Evolutionary conservation across 352 stramenopile species (phyloP), one percentile per base, ranked within the genome.

Genomic region (Pythium apleroticum): DNA sequence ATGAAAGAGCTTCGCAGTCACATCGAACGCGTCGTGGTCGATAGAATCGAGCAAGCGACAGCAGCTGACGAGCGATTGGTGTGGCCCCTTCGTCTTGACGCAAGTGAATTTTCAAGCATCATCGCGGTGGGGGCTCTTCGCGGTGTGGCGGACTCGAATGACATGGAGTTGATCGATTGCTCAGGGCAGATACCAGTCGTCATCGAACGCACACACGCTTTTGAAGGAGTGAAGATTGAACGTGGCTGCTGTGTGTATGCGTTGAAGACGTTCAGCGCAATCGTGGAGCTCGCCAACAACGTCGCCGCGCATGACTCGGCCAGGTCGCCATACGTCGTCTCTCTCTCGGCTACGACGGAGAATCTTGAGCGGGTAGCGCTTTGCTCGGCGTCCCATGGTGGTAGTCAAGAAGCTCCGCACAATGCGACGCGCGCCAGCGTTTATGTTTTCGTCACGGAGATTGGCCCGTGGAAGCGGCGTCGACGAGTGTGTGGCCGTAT

Each of bases 371-470:
- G 66, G 9, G 22, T 65, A 5, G 33, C 48, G 1, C 15, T 73
- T 2, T 73, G 65, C 30, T 60, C 54, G 4, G 48, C 6, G 2
- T 25, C 27, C 30, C 24, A 49, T n/a, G 35, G 6, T 20, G 8
- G 5, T 19, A 37, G 33, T 19, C 2, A 10, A 57, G 1, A 28
- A 19, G 14, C 33, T 20, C 3, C n/a, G 15, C 52, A 8, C 25
- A 20, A 15, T 35, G n/a, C 33, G 7, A 27, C 15, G 12, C 31
- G 31, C 25, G 4, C 12, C 31, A 52, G 0, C 35, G 14, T 73
- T 1, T 11, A 69, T 1, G 45, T 73, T 24, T 73, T 69, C 27
- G 41, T 73, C 25, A 73, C 60, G 1, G 39, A 68, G 8, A 69
- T 73, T 24, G 56, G 52, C 5, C 60, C 66, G 4, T 60, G 52